Conservation (phyloP, 1,284 basidiomycete genomes). For the Somion occarium region DNA sequence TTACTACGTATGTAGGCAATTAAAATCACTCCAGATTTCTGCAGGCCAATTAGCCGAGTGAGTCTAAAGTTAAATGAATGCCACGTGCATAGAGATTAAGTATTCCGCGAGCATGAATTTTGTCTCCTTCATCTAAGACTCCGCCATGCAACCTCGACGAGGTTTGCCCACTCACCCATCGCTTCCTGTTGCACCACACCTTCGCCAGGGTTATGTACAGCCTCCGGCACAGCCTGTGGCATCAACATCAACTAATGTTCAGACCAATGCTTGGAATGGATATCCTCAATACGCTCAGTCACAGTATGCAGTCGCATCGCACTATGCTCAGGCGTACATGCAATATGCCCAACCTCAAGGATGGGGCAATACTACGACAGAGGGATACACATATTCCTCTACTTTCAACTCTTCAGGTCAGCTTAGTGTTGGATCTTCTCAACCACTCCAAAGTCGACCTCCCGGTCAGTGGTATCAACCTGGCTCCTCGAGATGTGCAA, state of each 20-base stretch:
- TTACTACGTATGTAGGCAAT: not conserved
- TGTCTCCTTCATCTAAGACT: no score
- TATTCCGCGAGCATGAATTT: not conserved
- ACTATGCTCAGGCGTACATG: constrained; percentile 60
- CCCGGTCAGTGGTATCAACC: constrained; percentile 50
- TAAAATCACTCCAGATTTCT: not conserved
- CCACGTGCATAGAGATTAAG: no score
- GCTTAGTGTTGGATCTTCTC: constrained; percentile 7
- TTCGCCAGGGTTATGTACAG: not conserved
- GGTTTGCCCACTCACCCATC: constrained; percentile 14
- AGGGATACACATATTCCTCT: constrained; percentile 53
- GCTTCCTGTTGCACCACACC: constrained; percentile 13
- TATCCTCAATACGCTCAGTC: constrained; percentile 10
- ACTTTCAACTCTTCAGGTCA: constrained; percentile 34
- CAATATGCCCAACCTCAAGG: constrained; percentile 16
- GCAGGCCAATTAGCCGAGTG: not conserved
- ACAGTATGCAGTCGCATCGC: constrained; percentile 32
- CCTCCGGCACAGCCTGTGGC: not conserved
- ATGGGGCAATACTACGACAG: constrained; percentile 35
- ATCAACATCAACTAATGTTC: not conserved
- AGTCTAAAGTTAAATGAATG: not conserved
- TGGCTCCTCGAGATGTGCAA: constrained; percentile 59
- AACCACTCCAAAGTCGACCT: constrained; percentile 4
- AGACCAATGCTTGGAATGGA: not conserved
- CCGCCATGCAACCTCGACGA: constrained; percentile 10